Conservation (phyloP, 2,329 filamentous ascomycete species). For the Mariannaea sp. region DNA sequence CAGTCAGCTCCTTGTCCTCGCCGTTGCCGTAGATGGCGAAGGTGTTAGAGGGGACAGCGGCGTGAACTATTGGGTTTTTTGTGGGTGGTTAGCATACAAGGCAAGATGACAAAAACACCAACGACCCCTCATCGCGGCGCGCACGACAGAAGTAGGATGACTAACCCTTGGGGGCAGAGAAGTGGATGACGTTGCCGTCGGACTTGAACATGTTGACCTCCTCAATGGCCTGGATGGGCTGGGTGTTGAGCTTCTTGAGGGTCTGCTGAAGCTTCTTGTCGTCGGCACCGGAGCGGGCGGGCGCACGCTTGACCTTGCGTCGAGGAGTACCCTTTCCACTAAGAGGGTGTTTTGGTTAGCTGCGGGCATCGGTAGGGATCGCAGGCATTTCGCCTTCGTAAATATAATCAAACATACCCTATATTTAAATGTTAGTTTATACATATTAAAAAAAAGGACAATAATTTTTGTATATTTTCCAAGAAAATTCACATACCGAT, state of each 20-base stretch:
- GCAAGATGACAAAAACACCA: slow-evolving; percentile 25
- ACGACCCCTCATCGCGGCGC: slow-evolving; percentile 20
- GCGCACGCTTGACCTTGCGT: slow-evolving; percentile 97
- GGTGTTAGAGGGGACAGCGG: slow-evolving; percentile 96
- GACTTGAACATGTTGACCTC: slow-evolving; percentile 99
- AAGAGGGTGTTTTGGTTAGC: slow-evolving; percentile 36
- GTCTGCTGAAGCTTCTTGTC: slow-evolving; percentile 99
- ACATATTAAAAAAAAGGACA: neutral
- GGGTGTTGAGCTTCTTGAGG: slow-evolving; percentile 99
- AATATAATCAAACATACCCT: slow-evolving; percentile 45
- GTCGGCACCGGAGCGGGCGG: slow-evolving; percentile 89
- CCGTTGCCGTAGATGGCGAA: slow-evolving; percentile 99
- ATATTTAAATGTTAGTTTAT: slow-evolving; percentile 20
- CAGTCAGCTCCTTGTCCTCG: slow-evolving; percentile 99
- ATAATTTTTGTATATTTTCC: neutral
- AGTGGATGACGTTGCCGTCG: slow-evolving; percentile 99
- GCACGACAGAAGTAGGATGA: slow-evolving; percentile 32
- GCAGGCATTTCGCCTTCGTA: slow-evolving; percentile 20
- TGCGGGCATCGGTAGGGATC: slow-evolving; percentile 28
- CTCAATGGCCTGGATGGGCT: slow-evolving; percentile 99
- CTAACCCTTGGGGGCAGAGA: slow-evolving; percentile 94
- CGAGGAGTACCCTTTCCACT: slow-evolving; percentile 97
- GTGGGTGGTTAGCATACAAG: slow-evolving; percentile 17
- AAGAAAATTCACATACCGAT: slow-evolving; percentile 65
- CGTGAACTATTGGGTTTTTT: slow-evolving; percentile 71